A percentile compares a stretch with the other conserved stretches of the same genome.
phyloP scores from a whole-genome alignment of 495 filamentous ascomycete genomes.

The Aspergillus nidulans region DNA sequence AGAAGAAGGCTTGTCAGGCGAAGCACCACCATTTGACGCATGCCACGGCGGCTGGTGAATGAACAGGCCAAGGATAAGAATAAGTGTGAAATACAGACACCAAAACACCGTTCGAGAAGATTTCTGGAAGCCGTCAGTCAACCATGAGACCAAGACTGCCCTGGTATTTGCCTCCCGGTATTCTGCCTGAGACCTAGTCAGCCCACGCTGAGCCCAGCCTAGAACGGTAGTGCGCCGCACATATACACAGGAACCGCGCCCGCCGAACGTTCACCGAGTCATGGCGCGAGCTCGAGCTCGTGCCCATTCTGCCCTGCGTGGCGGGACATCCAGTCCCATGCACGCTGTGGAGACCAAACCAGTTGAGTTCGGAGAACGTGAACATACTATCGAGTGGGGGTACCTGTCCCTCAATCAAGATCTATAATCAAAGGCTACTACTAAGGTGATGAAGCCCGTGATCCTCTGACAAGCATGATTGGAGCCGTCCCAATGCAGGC shows the following conservation, averaged over 20 bases:
- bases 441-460: no score
- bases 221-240: neutral
- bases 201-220: neutral
- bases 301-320: neutral
- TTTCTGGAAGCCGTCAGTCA: neutral
- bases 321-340: neutral
- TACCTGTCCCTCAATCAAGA: no score
- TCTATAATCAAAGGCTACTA: no score
- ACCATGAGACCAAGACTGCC: no score
- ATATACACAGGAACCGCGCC: neutral
- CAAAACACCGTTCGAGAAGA: neutral
- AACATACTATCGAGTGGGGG: no score
- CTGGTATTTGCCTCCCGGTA: neutral
- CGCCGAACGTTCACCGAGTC: neutral
- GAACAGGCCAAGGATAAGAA: neutral
- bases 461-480: neutral
- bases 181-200: neutral
- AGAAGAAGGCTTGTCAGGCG: neutral
- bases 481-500: neutral
- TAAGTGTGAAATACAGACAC: no score
- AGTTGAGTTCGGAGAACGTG: no score
- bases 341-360: no score
- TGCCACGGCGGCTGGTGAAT: conserved; percentile 3
- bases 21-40: conserved; percentile 1
- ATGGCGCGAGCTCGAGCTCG: neutral